phyloP scores from a whole-genome alignment of 495 filamentous ascomycete species.

The Schizothecium vesticola region DNA sequence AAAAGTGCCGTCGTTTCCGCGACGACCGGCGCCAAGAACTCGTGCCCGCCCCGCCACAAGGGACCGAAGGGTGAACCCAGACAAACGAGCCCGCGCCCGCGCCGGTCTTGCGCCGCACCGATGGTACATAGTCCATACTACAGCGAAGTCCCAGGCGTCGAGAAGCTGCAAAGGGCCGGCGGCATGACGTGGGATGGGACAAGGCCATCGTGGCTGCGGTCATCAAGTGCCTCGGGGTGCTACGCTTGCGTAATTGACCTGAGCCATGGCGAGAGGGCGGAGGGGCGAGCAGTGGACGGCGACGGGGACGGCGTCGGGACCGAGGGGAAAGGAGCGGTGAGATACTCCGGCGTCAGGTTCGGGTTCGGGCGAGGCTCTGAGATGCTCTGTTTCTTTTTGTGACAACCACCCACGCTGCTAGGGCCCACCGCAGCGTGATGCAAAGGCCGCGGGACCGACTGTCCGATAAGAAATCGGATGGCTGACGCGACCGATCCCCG shows the following conservation, averaged over 20 bases:
- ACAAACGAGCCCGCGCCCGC: neutral
- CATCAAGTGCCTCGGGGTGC: neutral
- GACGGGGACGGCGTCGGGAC: neutral
- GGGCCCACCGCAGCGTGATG: neutral
- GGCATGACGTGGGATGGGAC: neutral
- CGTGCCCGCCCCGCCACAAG: neutral
- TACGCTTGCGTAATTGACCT: neutral
- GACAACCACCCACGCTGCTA: neutral
- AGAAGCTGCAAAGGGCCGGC: neutral
- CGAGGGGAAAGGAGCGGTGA: neutral
- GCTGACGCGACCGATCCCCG: neutral
- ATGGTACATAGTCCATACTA: neutral
- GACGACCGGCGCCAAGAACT: neutral
- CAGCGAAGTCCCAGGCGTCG: neutral
- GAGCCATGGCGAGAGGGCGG: neutral
- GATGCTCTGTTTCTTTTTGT: neutral
- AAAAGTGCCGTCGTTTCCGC: neutral
- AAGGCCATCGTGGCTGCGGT: neutral
- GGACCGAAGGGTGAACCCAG: neutral
- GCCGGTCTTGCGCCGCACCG: neutral
- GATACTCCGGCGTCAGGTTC: neutral
- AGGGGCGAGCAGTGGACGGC: neutral
- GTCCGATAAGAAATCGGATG: neutral
- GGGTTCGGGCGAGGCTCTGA: neutral
- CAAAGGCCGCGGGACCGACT: neutral